Evolutionary conservation across 2,329 filamentous ascomycete genomes (phyloP), one percentile per base, ranked within the genome.

Genomic region (Metarhizium anisopliae): DNA sequence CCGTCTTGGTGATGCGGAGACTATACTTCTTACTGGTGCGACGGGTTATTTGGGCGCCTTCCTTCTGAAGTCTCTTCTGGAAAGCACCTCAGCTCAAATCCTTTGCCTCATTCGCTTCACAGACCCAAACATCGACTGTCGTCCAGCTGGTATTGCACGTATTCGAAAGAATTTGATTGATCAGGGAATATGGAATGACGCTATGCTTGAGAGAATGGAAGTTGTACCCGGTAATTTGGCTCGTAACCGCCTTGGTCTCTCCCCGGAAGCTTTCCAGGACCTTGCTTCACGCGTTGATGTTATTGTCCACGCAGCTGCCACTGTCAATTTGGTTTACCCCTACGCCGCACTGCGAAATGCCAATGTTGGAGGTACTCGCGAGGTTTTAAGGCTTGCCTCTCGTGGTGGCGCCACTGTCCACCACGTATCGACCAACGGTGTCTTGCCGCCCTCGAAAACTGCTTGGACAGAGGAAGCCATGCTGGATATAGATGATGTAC

Each of bases 391-490:
- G 47, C 74, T 93, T 30, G 88, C 88, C 0, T 79, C 81, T 56
- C 77, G 79, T 42, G 80, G 78, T 29, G 84, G 84, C 13, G 86
- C 87, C 1, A 90, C 88, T 0, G 77, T 92, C 1, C 87, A 92
- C 62, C 88, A 92, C 59, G 76, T 92, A 1, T 92, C 88, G 0
- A 92, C 88, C 0, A 92, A 92, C 61, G 89, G 89, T 52, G 88
- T 93, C 2, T 70, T 93, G 40, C 87, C 88, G 1, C 81, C 85
- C 7, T 88, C 85, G 0, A 77, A 78, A 5, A 77, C 83, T 43
- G 86, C 87, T 11, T 92, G 87, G 87, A 70, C 81, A 1, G 89
- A 92, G 67, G 81, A 85, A 59, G 74, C 82, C 10, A 84, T 86
- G 72, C 74, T 92, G 16, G 76, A 79, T 35, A 78, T 89, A 4